Percentiles rank a stretch among this genome's conserved stretches.
Evolutionary conservation across 257 asterid genomes (phyloP).

Genomic region (Petrea volubilis): DNA sequence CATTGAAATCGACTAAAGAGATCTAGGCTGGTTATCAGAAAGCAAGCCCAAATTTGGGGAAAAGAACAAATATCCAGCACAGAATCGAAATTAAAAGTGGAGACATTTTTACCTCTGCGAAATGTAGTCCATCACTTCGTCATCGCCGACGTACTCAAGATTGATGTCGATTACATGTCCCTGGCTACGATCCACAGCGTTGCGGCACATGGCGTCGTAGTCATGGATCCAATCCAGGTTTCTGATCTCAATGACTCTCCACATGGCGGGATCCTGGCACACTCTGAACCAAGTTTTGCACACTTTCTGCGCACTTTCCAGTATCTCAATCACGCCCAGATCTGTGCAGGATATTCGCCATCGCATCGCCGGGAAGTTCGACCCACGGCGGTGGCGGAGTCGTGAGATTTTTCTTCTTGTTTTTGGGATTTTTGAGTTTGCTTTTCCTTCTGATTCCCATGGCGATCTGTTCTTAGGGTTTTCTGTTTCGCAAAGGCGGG

Average conservation of each 20-base stretch:
- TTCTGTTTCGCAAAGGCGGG: no score
- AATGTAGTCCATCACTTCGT: conserved; percentile 28
- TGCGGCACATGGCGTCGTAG: conserved; percentile 27
- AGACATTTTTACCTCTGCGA: conserved; percentile 24
- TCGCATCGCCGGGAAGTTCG: conserved; percentile 47
- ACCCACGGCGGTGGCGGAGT: conserved; percentile 36
- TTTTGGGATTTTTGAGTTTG: neutral
- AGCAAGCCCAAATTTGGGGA: neutral
- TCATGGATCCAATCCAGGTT: neutral
- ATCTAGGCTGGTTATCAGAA: neutral
- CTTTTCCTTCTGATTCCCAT: conserved; percentile 4
- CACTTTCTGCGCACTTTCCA: conserved; percentile 41
- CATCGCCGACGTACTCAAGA: conserved; percentile 19
- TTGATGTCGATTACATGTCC: conserved; percentile 34
- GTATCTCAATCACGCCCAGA: conserved; percentile 35
- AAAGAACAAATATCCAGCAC: no score
- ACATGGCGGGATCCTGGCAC: conserved; percentile 39
- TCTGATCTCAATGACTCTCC: conserved; percentile 29
- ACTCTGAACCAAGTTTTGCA: conserved; percentile 40
- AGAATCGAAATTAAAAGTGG: no score
- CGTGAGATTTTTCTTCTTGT: neutral
- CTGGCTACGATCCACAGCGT: conserved; percentile 44
- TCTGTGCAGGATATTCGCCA: conserved; percentile 38
- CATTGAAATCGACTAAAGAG: no score
- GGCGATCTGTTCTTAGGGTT: neutral